Evolutionary conservation across 2,329 filamentous ascomycete genomes (phyloP), one percentile per base, ranked within the genome.

Genomic region (Hypoxylon sp.): DNA sequence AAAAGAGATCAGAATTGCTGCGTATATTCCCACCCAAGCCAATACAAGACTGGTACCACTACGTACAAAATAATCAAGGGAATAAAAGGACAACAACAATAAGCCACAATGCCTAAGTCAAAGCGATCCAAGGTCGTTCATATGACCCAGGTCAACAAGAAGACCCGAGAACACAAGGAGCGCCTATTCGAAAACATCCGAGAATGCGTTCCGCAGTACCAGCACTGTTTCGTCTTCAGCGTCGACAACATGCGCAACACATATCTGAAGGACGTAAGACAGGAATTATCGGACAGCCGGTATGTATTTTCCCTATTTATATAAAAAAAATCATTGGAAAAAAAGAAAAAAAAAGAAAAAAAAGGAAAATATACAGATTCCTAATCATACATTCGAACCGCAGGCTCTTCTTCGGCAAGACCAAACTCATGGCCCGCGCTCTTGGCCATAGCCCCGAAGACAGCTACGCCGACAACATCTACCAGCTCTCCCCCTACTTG

Each of bases 191-290:
- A 91, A 81, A 93, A 93, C 80, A 91, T 99, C 72, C 93, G 94
- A 80, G 91, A 94, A 79, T 90, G 90, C 77, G 86, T 97, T 67
- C 91, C 94, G 78, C 85, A 93, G 77, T 97, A 95, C 86, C 89
- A 94, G 81, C 90, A 95, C 85, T 92, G 95, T 83, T 97, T 97
- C 82, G 93, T 98, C 79, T 97, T 99, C 80, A 88, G 88, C 76
- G 91, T 99, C 74, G 93, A 97, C 79, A 98, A 98, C 85, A 97
- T 97, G 93, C 93, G 96, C 80, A 99, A 99, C 84, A 97, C 91
- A 75, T 94, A 97, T 81, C 84, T 98, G 76, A 97, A 98, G 84
- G 90, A 93, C 76, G 93, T 98, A 74, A 90, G 95, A 74, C 88
- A 90, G 72, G 91, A 97, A 76, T 90, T 98, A 74, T 86, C 86